Conservation (phyloP, 2,329 filamentous ascomycete genomes). For the Penicillium sp. region DNA sequence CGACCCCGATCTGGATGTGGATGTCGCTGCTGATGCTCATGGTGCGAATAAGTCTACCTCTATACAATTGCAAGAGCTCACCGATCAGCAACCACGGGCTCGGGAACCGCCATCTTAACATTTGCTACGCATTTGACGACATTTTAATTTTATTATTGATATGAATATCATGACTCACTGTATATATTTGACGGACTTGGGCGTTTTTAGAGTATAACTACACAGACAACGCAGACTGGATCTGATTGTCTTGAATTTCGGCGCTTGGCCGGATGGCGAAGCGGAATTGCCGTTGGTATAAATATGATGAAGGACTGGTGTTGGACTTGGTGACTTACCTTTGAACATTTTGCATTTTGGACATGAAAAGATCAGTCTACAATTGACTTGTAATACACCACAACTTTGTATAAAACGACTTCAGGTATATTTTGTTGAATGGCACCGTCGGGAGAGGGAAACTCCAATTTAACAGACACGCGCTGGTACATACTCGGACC, state of each 20-base stretch:
- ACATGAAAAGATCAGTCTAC: not conserved
- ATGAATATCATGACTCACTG: not conserved
- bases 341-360: not conserved
- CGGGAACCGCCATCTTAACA: not conserved
- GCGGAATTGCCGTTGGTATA: not conserved
- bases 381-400: not conserved
- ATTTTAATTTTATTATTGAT: not conserved
- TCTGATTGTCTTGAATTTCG: not conserved
- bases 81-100: not conserved
- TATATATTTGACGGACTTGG: constrained; percentile 1
- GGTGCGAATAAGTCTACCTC: constrained; percentile 23
- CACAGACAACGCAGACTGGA: not conserved
- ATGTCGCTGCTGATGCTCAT: not conserved
- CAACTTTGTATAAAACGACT: not conserved
- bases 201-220: not conserved
- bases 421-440: too few relatives aligned
- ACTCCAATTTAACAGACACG: too few relatives aligned
- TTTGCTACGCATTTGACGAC: not conserved
- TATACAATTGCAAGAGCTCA: constrained; percentile 20
- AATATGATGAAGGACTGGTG: not conserved
- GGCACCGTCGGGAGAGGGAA: too few relatives aligned
- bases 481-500: too few relatives aligned
- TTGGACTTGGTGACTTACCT: not conserved
- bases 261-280: not conserved
- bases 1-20: not conserved